A percentile compares a stretch with the other conserved stretches of the same genome.
Evolutionary conservation across 2,329 filamentous ascomycete species (phyloP).

Genomic region (Penicillium sp.): DNA sequence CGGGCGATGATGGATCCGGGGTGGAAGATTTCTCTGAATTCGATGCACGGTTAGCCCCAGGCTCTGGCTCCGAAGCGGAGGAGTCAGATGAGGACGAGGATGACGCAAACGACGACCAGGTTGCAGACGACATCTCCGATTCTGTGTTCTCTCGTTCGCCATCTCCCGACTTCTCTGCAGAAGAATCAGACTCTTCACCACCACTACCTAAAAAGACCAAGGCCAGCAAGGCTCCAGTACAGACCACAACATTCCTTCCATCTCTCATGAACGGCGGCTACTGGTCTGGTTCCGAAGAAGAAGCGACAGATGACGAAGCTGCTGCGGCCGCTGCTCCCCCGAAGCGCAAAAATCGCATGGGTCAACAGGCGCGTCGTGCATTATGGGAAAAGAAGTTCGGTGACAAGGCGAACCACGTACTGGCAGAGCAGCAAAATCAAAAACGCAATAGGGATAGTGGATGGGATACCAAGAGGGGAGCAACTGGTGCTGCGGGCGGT

Average conservation of each 20-base stretch:
- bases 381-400: slow-evolving; percentile 65
- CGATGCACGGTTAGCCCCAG: slow-evolving; percentile 34
- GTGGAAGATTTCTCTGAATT: slow-evolving; percentile 33
- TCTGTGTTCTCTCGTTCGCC: slow-evolving; percentile 36
- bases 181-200: slow-evolving; percentile 6
- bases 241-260: slow-evolving; percentile 58
- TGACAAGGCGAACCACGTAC: slow-evolving; percentile 58
- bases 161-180: slow-evolving; percentile 26
- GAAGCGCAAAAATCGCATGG: slow-evolving; percentile 60
- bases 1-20: slow-evolving; percentile 27
- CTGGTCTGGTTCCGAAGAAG: slow-evolving; percentile 59
- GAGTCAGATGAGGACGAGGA: slow-evolving; percentile 26
- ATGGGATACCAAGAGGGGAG: slow-evolving; percentile 61
- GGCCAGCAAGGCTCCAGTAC: slow-evolving; percentile 18
- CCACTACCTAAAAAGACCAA: slow-evolving; percentile 29
- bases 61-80: slow-evolving; percentile 25
- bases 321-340: slow-evolving; percentile 27
- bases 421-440: slow-evolving; percentile 39
- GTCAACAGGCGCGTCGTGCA: slow-evolving; percentile 61
- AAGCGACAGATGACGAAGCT: slow-evolving; percentile 49
- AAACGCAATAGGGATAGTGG: slow-evolving; percentile 48
- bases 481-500: slow-evolving; percentile 36
- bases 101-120: slow-evolving; percentile 17
- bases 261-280: slow-evolving; percentile 63
- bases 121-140: slow-evolving; percentile 27